These are phyloP conservation scores for Zygosaccharomyces pseudobailii DNA, from an alignment of 1,139 yeast species.

Conservation along the genomic window DNA sequence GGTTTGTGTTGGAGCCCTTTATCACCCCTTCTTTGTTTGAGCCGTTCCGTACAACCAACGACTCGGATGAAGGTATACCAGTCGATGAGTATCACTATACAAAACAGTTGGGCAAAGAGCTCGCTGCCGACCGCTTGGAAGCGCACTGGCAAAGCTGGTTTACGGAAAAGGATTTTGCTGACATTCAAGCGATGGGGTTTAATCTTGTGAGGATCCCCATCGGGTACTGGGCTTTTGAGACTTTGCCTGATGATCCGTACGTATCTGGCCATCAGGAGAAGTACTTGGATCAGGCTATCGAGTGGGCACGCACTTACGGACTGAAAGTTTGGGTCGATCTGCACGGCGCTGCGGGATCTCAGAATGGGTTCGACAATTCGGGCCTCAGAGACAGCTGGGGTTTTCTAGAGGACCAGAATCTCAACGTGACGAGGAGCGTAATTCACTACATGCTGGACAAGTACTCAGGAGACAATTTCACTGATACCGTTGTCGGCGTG, in stretches of 20 bases:
- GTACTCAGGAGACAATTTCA: slow-evolving; percentile 61
- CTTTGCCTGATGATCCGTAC: slow-evolving; percentile 69
- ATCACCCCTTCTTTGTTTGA: slow-evolving; percentile 81
- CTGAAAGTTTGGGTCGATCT: slow-evolving; percentile 86
- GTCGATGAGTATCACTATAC: slow-evolving; percentile 82
- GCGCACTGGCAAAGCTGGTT: slow-evolving; percentile 80
- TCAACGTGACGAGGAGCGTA: slow-evolving; percentile 34
- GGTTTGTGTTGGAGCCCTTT: slow-evolving; percentile 85
- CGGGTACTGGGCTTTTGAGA: slow-evolving; percentile 91
- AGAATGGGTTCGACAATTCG: slow-evolving; percentile 94
- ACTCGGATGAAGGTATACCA: slow-evolving; percentile 47
- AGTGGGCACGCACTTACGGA: slow-evolving; percentile 62
- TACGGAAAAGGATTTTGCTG: slow-evolving; percentile 64
- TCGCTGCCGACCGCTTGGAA: slow-evolving; percentile 48
- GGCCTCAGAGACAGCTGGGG: slow-evolving; percentile 66
- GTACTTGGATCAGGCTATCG: slow-evolving; percentile 69
- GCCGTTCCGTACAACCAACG: slow-evolving; percentile 32
- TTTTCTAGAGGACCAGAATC: slow-evolving; percentile 54
- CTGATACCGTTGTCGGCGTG: slow-evolving; percentile 76
- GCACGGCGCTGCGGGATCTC: slow-evolving; percentile 97
- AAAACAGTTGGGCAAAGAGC: slow-evolving; percentile 54
- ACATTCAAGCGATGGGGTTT: slow-evolving; percentile 62
- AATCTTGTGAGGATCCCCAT: slow-evolving; percentile 87
- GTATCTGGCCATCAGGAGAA: slow-evolving; percentile 79
- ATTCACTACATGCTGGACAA: slow-evolving; percentile 43